Base-by-base conservation (phyloP, 495 filamentous ascomycete species). In the Cercophora scortea region DNA sequence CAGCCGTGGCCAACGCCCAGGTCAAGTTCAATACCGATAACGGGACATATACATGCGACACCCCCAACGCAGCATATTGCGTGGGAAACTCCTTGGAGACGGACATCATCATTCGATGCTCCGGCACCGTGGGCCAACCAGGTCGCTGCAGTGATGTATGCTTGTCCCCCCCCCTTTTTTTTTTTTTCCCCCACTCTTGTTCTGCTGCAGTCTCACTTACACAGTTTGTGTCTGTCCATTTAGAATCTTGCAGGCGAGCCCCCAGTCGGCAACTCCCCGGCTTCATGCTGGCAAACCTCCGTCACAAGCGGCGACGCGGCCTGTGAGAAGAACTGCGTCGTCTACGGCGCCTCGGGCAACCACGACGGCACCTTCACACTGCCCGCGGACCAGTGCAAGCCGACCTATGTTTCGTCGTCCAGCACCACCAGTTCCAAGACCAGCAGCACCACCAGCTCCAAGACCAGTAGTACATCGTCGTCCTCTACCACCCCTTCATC, bases 241-340 rank as follows among this genome's bases (percentile, higher is more conserved):
- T 33, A 67, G 64, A 56, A 64, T 51, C 62, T 69, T 41, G 55
- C 54, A 49, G 63, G 59, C 47, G 42, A 64, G 32, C 54, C 59
- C 16, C 66, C 66, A 7, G 16, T 60, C 25, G 66, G 63, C 46
- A 42, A 19, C 43, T 6, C 40, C 42, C 36, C 48, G 6, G 58
- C 61, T 33, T 56, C 47, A 25, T 69, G 66, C 63, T 64, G 41
- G 36, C 60, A 68, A 51, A 41, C 46, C 40, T 49, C 51, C 19
- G n/a, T 38, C 17, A 40, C 13, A 6, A 47, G 42, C 42, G 66
- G 66, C 44, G 55, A 66, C 35, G 66, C 64, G 39, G 62, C 62
- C 35, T 69, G 66, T 50, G 61, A 64, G 54, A 69, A 66, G 61
- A 68, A 69, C 61, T 69, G 66, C 53, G 55, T 67, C 18, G 66